phyloP scores from a whole-genome alignment of 768 basidiomycete species.

The Termitomyces heimii region DNA sequence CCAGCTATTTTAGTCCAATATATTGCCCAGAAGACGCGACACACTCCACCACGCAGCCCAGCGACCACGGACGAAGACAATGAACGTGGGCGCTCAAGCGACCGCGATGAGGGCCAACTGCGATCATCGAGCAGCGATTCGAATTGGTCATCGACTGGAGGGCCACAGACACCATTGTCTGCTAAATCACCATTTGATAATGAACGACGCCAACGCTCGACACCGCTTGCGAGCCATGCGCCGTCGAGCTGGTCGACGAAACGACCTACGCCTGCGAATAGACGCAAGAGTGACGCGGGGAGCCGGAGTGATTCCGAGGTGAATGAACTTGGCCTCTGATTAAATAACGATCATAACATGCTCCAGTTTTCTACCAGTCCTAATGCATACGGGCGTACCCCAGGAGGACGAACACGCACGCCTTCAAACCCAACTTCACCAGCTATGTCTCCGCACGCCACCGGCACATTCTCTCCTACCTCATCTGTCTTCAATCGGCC shows the following conservation, averaged over 20 bases:
- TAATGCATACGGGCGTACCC: constrained; percentile 34
- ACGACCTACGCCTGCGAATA: constrained; percentile 58
- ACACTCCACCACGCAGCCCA: constrained; percentile 36
- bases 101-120: constrained; percentile 23
- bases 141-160: constrained; percentile 42
- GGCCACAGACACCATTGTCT: constrained; percentile 49
- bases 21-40: constrained; percentile 56
- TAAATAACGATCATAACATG: constrained; percentile 1
- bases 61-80: constrained; percentile 25
- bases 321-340: constrained; percentile 16
- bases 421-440: constrained; percentile 73
- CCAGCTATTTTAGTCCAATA: constrained; percentile 60
- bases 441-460: constrained; percentile 16
- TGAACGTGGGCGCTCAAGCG: constrained; percentile 30
- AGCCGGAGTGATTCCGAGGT: constrained; percentile 76
- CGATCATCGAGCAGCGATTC: constrained; percentile 60
- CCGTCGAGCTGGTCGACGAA: constrained; percentile 71
- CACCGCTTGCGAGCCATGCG: constrained; percentile 49
- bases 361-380: constrained; percentile 35
- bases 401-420: constrained; percentile 49
- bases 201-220: constrained; percentile 62
- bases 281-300: constrained; percentile 75
- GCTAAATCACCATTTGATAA: constrained; percentile 64
- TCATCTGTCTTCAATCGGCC: constrained; percentile 35
- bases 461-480: constrained; percentile 24